Conservation (phyloP, 495 filamentous ascomycete genomes). For the Aspergillus sclerotioniger region DNA sequence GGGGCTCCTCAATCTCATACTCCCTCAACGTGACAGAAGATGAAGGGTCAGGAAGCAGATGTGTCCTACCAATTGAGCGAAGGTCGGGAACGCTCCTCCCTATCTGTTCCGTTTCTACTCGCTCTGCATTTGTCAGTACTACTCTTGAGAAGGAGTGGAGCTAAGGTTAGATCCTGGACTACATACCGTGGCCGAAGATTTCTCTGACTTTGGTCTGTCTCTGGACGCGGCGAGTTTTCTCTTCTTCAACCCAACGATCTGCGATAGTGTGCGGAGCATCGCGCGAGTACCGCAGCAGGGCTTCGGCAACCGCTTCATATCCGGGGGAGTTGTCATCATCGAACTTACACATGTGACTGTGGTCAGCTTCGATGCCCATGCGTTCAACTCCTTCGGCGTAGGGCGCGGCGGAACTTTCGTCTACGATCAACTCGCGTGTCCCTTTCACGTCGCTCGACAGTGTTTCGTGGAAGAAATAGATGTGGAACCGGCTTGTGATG, state of each 20-base stretch:
- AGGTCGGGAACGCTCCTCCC: slow-evolving; percentile 27
- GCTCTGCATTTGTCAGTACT: not conserved
- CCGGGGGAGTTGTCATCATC: slow-evolving; percentile 69
- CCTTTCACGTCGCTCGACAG: slow-evolving; percentile 64
- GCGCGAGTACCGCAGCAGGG: slow-evolving; percentile 65
- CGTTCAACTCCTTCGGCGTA: slow-evolving; percentile 71
- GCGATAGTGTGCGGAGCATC: slow-evolving; percentile 57
- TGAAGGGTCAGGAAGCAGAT: slow-evolving; percentile 26
- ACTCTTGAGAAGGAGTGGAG: not conserved
- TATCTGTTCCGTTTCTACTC: not conserved
- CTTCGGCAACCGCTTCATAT: slow-evolving; percentile 69
- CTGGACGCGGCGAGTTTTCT: slow-evolving; percentile 47
- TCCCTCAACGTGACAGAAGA: slow-evolving; percentile 32
- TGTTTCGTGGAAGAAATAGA: slow-evolving; percentile 72
- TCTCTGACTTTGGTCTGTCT: slow-evolving; percentile 40
- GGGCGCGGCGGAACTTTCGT: slow-evolving; percentile 71
- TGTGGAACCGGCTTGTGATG: slow-evolving; percentile 67
- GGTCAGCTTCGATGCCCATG: slow-evolving; percentile 77
- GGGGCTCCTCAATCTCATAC: slow-evolving; percentile 44
- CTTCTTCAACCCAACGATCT: slow-evolving; percentile 64
- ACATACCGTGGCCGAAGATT: slow-evolving; percentile 32
- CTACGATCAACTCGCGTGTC: slow-evolving; percentile 63
- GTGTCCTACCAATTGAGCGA: slow-evolving; percentile 31
- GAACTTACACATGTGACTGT: slow-evolving; percentile 88
- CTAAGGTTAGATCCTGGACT: not conserved